A percentile compares a stretch with the other conserved stretches of the same genome.
Conservation (phyloP, 148 eudicot genomes). For the Camellia granthamiana region DNA sequence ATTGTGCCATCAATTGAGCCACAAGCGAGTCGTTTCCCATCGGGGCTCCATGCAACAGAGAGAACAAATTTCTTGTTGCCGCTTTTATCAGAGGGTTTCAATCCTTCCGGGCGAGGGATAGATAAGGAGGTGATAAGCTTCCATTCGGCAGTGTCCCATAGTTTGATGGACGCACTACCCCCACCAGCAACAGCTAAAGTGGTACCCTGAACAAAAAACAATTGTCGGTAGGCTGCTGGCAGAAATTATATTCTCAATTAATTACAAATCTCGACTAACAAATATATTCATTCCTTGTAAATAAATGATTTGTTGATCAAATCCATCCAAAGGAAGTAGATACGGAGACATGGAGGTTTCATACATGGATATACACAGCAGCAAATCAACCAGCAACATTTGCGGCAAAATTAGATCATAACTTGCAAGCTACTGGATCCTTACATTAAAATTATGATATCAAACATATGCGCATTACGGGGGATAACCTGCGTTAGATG, state of each 20-base stretch:
- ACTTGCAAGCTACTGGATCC: conserved; percentile 1
- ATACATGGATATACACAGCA: background rate
- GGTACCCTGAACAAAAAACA: conserved; percentile 57
- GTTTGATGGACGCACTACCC: conserved; percentile 85
- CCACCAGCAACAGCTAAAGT: conserved; percentile 95
- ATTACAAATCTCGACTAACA: background rate
- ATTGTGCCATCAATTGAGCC: conserved; percentile 98
- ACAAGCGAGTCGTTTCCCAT: conserved; percentile 73
- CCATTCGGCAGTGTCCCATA: conserved; percentile 95
- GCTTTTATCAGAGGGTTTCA: conserved; percentile 63
- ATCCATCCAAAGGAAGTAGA: background rate
- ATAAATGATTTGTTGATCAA: background rate
- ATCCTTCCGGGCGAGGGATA: conserved; percentile 74
- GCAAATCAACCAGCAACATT: background rate
- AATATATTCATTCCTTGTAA: background rate
- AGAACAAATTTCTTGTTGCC: conserved; percentile 86
- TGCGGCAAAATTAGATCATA: background rate
- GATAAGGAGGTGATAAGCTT: conserved; percentile 58
- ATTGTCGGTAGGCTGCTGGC: background rate
- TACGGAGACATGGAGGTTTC: background rate
- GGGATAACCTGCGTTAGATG: background rate
- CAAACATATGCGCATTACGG: background rate
- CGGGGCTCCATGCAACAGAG: conserved; percentile 89
- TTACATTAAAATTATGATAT: background rate
- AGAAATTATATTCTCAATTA: background rate